Conservation (phyloP, 2,329 filamentous ascomycete species). For the Mycocentrospora acerina region DNA sequence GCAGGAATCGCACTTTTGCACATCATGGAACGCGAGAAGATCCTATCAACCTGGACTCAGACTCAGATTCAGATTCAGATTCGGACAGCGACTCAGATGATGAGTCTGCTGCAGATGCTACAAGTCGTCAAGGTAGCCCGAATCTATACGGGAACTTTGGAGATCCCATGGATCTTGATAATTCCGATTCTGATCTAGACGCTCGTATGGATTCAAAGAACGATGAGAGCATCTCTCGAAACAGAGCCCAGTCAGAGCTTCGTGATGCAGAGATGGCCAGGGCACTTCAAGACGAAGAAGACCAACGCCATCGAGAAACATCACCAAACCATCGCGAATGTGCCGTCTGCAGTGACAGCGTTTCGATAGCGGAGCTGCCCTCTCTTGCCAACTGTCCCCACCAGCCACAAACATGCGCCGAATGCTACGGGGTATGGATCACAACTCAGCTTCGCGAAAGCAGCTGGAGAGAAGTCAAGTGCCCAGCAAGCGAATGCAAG, state of each 20-base stretch:
- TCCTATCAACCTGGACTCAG: too few relatives aligned
- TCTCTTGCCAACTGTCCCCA: slow-evolving; percentile 37
- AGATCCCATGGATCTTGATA: too few relatives aligned
- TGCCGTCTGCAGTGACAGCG: slow-evolving; percentile 21
- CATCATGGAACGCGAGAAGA: too few relatives aligned
- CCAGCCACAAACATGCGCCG: slow-evolving; percentile 33
- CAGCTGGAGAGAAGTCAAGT: slow-evolving; percentile 52
- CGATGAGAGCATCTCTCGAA: too few relatives aligned
- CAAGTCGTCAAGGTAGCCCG: too few relatives aligned
- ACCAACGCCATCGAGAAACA: not conserved
- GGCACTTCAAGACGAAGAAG: slow-evolving; percentile 7
- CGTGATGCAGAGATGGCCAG: slow-evolving; percentile 9
- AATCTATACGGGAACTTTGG: too few relatives aligned
- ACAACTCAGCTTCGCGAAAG: slow-evolving; percentile 39
- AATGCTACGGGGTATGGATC: slow-evolving; percentile 44
- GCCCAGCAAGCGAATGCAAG: slow-evolving; percentile 52
- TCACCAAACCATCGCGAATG: slow-evolving; percentile 15
- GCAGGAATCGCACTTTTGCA: too few relatives aligned
- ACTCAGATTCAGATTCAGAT: too few relatives aligned
- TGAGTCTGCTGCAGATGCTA: too few relatives aligned
- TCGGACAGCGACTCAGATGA: too few relatives aligned
- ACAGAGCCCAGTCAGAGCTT: not conserved
- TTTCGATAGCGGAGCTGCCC: slow-evolving; percentile 19
- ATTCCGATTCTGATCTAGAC: not conserved
- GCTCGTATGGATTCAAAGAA: not conserved